Evolutionary conservation across 2,329 filamentous ascomycete species (phyloP), one percentile per base, ranked within the genome.

Genomic region (Diaporthe amygdali): DNA sequence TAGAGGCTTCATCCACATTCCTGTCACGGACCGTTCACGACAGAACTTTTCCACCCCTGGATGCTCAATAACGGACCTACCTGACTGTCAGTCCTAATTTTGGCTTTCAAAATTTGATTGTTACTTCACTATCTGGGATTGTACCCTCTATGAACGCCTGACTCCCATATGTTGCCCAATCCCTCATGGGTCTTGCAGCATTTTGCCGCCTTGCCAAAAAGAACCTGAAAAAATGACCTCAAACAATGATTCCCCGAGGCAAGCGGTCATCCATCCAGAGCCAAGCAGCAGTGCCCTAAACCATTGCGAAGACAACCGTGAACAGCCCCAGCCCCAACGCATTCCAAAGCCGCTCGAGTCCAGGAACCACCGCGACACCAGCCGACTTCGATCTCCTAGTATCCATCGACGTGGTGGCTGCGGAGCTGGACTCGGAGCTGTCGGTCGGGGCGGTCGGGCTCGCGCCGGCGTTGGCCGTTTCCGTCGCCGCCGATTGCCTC

Each of bases 401-500:
- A 17, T 59, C 44, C 39, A 55, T 52, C 54, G 71, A 63, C 54
- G 68, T 55, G 39, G 69, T 69, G 25, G 39, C 70, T 22, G 66
- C 61, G 27, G 56, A 66, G 27, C 52, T 47, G 2, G 51, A 32
- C 12, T 34, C 51, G 17, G 69, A 39, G 4, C 41, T 27, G 30
- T 41, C 30, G 39, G 12, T 25, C 6, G 68, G 63, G 2, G 56
- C 37, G 4, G 70, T 61, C 15, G 59, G 17, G 15, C 22, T 37
- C 30, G 51, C 3, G 14, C 3, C 51, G 51, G 27, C 30, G 20
- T 46, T 7, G 15, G 44, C 37, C 39, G 56, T 12, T 7, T 15
- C 17, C 39, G 70, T 47, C 41, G 25, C 37, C 44, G 56, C 25
- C 71, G 77, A 76, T 22, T 71, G 76, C 73, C 82, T 77, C 39